phyloP scores from a whole-genome alignment of 129 eudicot genomes.

The Chrysanthemum lavandulifolium region DNA sequence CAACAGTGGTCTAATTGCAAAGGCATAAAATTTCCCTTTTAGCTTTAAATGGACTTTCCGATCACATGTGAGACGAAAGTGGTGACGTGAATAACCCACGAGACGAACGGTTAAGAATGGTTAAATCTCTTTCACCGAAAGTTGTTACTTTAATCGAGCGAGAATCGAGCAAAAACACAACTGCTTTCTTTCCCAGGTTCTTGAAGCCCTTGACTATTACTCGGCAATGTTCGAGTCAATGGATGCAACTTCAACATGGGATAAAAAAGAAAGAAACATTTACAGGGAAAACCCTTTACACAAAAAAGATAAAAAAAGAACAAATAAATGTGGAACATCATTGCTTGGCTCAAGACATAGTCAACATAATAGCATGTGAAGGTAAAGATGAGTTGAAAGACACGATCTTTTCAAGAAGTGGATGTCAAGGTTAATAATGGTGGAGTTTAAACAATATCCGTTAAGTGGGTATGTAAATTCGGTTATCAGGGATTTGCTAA shows the following conservation, averaged over 20 bases:
- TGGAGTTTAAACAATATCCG: slow-evolving; percentile 73
- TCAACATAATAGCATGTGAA: slow-evolving; percentile 85
- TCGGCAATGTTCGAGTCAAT: slow-evolving; percentile 85
- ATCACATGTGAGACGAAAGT: slow-evolving; percentile 93
- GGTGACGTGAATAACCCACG: slow-evolving; percentile 88
- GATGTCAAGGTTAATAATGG: slow-evolving; percentile 84
- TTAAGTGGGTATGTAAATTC: slow-evolving; percentile 86
- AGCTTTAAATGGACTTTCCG: no score
- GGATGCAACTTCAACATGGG: slow-evolving; percentile 65
- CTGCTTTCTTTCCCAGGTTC: slow-evolving; percentile 78
- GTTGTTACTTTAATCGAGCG: slow-evolving; percentile 88
- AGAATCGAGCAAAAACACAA: slow-evolving; percentile 86
- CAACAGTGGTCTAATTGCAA: no score
- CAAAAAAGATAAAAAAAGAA: no score
- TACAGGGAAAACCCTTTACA: no score
- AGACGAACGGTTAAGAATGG: slow-evolving; percentile 49
- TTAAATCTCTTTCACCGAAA: slow-evolving; percentile 76
- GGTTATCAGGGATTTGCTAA: slow-evolving; percentile 64
- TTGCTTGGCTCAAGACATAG: slow-evolving; percentile 86
- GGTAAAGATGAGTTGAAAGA: slow-evolving; percentile 87
- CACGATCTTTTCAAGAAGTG: slow-evolving; percentile 88
- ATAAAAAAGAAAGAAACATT: slow-evolving; percentile 29
- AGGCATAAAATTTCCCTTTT: no score
- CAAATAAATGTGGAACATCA: slow-evolving; percentile 70
- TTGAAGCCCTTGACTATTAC: slow-evolving; percentile 62